Conservation (phyloP, 208 protist genomes). For the Wallacemonas sp. region DNA sequence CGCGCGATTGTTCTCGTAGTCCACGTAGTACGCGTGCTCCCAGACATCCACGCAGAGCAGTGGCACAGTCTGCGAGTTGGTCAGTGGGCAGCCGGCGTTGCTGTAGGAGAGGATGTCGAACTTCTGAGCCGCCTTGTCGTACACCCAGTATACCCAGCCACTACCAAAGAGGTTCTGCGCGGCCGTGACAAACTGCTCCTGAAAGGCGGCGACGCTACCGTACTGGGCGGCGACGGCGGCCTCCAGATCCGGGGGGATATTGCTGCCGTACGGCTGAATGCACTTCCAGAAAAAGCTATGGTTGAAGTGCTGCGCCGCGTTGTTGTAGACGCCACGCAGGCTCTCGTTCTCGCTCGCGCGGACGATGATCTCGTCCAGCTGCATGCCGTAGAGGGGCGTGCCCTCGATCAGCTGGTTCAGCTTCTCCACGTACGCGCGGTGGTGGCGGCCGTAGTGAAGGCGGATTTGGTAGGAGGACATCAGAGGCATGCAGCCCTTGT, state of each 20-base stretch:
- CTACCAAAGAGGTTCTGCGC: slow-evolving; percentile 86
- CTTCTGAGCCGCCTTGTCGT: slow-evolving; percentile 52
- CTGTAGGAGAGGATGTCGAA: slow-evolving; percentile 85
- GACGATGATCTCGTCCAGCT: slow-evolving; percentile 86
- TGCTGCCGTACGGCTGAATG: slow-evolving; percentile 89
- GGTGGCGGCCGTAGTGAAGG: slow-evolving; percentile 89
- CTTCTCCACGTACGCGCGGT: slow-evolving; percentile 90
- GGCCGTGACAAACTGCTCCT: slow-evolving; percentile 74
- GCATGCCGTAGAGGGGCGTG: slow-evolving; percentile 74
- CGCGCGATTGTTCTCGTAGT: slow-evolving; percentile 92
- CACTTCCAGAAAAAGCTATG: slow-evolving; percentile 93
- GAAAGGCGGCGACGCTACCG: slow-evolving; percentile 80
- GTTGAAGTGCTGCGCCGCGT: slow-evolving; percentile 93
- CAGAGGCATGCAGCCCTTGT: slow-evolving; percentile 87
- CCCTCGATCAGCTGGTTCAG: slow-evolving; percentile 91
- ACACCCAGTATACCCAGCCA: slow-evolving; percentile 92
- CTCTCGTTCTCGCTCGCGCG: slow-evolving; percentile 46
- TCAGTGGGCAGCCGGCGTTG: slow-evolving; percentile 87
- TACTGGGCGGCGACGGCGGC: slow-evolving; percentile 79
- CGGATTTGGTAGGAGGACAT: slow-evolving; percentile 91
- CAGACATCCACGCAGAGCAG: slow-evolving; percentile 92
- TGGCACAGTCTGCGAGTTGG: slow-evolving; percentile 53
- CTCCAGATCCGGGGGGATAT: slow-evolving; percentile 84
- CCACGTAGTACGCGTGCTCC: slow-evolving; percentile 96
- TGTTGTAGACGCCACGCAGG: slow-evolving; percentile 81